Evolutionary conservation across 768 basidiomycete species (phyloP).

Genomic region (Lentinula raphanica): DNA sequence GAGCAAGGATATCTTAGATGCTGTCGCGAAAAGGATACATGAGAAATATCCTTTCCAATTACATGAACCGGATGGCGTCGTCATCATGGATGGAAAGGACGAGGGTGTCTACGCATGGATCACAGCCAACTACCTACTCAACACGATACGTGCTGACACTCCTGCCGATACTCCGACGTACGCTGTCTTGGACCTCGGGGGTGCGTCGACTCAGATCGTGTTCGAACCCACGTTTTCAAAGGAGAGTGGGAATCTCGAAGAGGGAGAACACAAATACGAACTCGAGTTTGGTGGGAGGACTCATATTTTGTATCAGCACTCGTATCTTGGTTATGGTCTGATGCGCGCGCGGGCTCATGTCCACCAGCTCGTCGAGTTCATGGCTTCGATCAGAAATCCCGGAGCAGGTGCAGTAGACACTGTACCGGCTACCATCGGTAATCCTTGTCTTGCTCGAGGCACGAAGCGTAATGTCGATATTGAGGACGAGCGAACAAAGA

Average conservation of each 20-base stretch:
- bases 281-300: constrained; percentile 55
- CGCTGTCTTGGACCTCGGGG: constrained; percentile 94
- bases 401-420: background rate
- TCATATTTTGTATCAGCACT: constrained; percentile 86
- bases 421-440: constrained; percentile 39
- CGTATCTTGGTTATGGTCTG: constrained; percentile 93
- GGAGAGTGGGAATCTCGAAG: constrained; percentile 23
- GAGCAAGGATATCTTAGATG: constrained; percentile 52
- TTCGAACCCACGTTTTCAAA: constrained; percentile 68
- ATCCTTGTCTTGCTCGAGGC: constrained; percentile 77
- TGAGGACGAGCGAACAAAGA: constrained; percentile 36
- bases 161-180: constrained; percentile 49
- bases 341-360: constrained; percentile 84
- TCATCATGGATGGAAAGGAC: constrained; percentile 75
- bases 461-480: constrained; percentile 63
- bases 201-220: constrained; percentile 96
- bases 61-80: constrained; percentile 44
- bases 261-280: constrained; percentile 73
- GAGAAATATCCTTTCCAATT: constrained; percentile 44
- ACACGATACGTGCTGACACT: constrained; percentile 57
- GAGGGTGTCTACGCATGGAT: constrained; percentile 84
- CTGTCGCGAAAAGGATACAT: constrained; percentile 46
- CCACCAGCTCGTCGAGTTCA: constrained; percentile 88
- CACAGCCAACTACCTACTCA: constrained; percentile 89
- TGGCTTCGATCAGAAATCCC: constrained; percentile 40